Percentiles rank a stretch among this genome's conserved stretches.
Evolutionary conservation across 2,329 filamentous ascomycete genomes (phyloP).

Genomic region (Bimuria novae-zelandiae): DNA sequence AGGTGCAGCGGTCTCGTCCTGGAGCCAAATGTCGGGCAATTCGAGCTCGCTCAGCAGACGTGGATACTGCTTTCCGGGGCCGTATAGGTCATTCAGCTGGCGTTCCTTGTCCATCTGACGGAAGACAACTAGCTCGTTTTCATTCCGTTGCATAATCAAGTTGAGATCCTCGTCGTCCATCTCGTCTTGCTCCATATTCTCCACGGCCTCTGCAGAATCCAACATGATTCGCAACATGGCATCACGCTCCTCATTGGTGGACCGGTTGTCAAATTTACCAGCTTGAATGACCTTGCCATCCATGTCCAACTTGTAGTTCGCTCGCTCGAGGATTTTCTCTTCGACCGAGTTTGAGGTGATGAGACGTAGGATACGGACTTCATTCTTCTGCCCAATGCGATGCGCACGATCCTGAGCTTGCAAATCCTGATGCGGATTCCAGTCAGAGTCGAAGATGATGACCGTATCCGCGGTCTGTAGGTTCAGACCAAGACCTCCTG

Average conservation of each 20-base stretch:
- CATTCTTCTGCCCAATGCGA: slow-evolving; percentile 99
- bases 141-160: slow-evolving; percentile 86
- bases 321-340: slow-evolving; percentile 96
- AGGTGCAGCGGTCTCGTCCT: slow-evolving; percentile 78
- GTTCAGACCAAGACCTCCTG: slow-evolving; percentile 96
- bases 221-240: slow-evolving; percentile 93
- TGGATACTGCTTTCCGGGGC: slow-evolving; percentile 69
- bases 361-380: slow-evolving; percentile 92
- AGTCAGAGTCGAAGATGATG: slow-evolving; percentile 99
- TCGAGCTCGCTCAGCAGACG: slow-evolving; percentile 88
- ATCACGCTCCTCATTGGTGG: slow-evolving; percentile 96
- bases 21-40: slow-evolving; percentile 90
- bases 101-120: slow-evolving; percentile 82
- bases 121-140: slow-evolving; percentile 78
- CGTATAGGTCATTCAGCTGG: slow-evolving; percentile 68
- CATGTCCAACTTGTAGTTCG: slow-evolving; percentile 98
- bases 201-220: slow-evolving; percentile 73
- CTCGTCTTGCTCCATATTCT: slow-evolving; percentile 84
- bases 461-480: slow-evolving; percentile 97
- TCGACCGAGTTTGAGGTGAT: slow-evolving; percentile 98
- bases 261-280: slow-evolving; percentile 99
- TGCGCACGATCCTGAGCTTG: slow-evolving; percentile 99
- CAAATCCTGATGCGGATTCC: slow-evolving; percentile 99
- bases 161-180: slow-evolving; percentile 99
- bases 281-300: slow-evolving; percentile 99